Evolutionary conservation across 257 asterid species (phyloP), one percentile per base, ranked within the genome.

Genomic region (Fraxinus excelsior): DNA sequence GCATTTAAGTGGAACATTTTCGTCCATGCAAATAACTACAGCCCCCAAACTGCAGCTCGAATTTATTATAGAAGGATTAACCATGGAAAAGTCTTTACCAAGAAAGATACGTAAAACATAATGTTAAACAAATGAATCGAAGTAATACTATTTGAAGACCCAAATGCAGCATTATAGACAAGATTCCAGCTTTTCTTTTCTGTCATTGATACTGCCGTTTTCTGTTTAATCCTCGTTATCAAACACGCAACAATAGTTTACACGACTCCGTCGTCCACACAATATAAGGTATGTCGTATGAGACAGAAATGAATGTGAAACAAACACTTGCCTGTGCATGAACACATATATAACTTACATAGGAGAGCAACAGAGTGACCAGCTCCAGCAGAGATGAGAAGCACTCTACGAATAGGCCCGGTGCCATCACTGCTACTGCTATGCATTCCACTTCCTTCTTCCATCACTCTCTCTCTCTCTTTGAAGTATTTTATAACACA

Each of bases 341-440:
- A 49, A 49, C 21, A 1, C 60, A 49, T 49, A 49, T 5, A 23
- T 2, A 74, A 83, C 96, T 90, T 82, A 94, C 99, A 89, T 62
- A 94, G 96, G 79, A 94, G 96, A 78, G 97, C 97, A 76, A 92
- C 91, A 49, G 99, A 91, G 78, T 94, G 99, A 75, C 97, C 92
- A 31, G 99, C 99, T 12, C 99, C 99, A 67, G 99, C 96, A 14
- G 99, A 92, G 40, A 94, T 85, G 79, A 89, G 75, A 37, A 94
- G 82, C 73, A 94, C 96, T 79, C 86, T 82, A n/a, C 91, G 92
- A 72, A 86, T 70, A 18, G 94, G 88, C 3, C 86, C 85, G 26
- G 87, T 79, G 8, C 72, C 89, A 9, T 81, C 89, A 65, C 76
- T 87, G 25, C 85, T 42, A 18, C 74, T 81, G 53, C 86, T 80